Base-by-base conservation (phyloP, 345 rosid species). In the Psidium guajava region DNA sequence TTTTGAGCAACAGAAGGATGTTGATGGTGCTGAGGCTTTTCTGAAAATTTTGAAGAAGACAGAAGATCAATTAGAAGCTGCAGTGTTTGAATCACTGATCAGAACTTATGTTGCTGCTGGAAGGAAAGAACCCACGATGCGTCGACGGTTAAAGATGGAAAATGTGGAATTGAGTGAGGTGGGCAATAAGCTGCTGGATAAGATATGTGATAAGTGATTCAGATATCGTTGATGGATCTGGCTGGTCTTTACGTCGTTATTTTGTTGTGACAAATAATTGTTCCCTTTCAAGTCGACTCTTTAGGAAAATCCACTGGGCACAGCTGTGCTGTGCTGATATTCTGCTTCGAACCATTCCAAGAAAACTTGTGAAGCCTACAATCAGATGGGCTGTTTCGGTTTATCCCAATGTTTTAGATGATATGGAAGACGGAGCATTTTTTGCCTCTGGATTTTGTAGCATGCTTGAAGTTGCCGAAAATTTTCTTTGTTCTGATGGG, bases 41-140 rank as follows among this genome's bases (percentile, higher is more conserved):
- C 16, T 95, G 57, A 95, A 92, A 87, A 89, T 94, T 82, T 86
- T 97, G 89, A 93, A 94, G 94, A 95, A 96, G 91, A 92, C 90
- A 82, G 91, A 86, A 3, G 95, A 95, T 69, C 81, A 84, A 56
- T 84, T 97, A 21, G 96, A 95, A 7, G 90, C 81, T 47, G 93
- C 93, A 53, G 93, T 94, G 80, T 96, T 92, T 69, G 99, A 96
- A 84, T 84, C 95, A 56, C 84, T 97, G 92, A 93, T 97, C 74
- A 92, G 99, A 90, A 96, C 98, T 84, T 97, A 97, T 82, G 96
- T 96, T 42, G 98, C 94, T 81, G 95, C 95, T 24, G 95, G 96
- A 87, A 93, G 92, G 92, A 94, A 90, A 75, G 94, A 91, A 86
- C 93, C 92, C 47, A 73, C 84, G 15, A 89, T 97, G 95, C 92